phyloP scores from a whole-genome alignment of 306 rosid species.

The Sophora flavescens region DNA sequence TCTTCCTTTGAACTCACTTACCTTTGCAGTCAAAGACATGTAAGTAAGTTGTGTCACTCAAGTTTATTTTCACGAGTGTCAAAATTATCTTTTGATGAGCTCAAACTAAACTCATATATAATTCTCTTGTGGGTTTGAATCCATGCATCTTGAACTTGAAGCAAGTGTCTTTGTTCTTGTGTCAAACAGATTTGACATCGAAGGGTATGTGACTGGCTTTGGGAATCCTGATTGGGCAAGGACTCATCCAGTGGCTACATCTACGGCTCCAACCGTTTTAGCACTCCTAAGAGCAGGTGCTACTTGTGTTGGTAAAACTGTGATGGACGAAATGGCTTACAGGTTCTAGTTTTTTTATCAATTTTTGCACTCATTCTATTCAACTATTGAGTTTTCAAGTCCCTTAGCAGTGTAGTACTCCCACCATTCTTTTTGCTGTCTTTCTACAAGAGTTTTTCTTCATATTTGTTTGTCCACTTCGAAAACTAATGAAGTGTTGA shows the following conservation, averaged over 20 bases:
- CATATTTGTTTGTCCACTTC: no score
- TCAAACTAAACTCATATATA: not conserved
- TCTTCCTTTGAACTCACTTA: constrained; percentile 78
- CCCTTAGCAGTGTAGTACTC: not conserved
- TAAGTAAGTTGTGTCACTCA: constrained; percentile 41
- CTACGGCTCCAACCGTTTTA: constrained; percentile 76
- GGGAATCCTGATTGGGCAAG: constrained; percentile 94
- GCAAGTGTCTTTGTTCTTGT: not conserved
- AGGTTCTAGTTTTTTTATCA: constrained; percentile 50
- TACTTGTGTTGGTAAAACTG: constrained; percentile 81
- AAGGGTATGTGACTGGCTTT: constrained; percentile 80
- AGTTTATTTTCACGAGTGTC: not conserved
- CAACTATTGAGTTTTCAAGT: not conserved
- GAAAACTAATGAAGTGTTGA: no score
- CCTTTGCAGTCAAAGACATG: constrained; percentile 95
- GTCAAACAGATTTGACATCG: constrained; percentile 77
- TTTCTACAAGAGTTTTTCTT: no score
- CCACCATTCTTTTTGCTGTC: no score
- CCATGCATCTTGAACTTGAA: constrained; percentile 33
- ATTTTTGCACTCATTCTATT: constrained; percentile 6
- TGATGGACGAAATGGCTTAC: constrained; percentile 98
- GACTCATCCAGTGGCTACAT: constrained; percentile 82
- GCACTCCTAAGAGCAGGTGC: constrained; percentile 79
- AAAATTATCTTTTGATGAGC: not conserved
- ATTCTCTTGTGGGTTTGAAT: constrained; percentile 1